Percentiles rank a stretch among this genome's conserved stretches.
Conservation (phyloP, 805 yeast genomes). For the Sugiyamaella chiloensis region DNA sequence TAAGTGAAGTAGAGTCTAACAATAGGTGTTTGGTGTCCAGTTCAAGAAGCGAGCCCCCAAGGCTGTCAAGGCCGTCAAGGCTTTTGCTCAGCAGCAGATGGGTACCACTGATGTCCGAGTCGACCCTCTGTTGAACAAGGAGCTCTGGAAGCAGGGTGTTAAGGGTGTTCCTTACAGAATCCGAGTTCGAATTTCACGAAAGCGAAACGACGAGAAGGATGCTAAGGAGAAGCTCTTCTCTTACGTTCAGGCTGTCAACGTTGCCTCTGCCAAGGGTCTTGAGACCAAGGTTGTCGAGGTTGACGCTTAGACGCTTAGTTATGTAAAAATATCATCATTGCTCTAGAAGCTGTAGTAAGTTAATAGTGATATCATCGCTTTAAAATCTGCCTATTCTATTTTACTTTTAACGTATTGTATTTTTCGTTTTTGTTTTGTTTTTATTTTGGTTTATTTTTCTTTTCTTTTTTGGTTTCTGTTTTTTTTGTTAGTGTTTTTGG, state of each 20-base stretch:
- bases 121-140: constrained; percentile 98
- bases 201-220: constrained; percentile 99
- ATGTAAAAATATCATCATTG: constrained; percentile 9
- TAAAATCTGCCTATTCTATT: neutral
- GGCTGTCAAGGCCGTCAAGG: constrained; percentile 99
- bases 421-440: too few relatives aligned
- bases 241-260: constrained; percentile 95
- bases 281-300: constrained; percentile 95
- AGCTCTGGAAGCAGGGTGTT: constrained; percentile 99
- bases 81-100: constrained; percentile 97
- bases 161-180: constrained; percentile 98
- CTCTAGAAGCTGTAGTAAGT: neutral
- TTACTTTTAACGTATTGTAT: too few relatives aligned
- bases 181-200: constrained; percentile 98
- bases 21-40: constrained; percentile 90
- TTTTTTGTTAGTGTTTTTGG: too few relatives aligned
- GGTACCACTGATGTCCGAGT: constrained; percentile 99
- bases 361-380: neutral
- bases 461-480: too few relatives aligned
- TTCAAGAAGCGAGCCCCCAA: constrained; percentile 99
- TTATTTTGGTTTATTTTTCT: too few relatives aligned
- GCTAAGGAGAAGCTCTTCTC: constrained; percentile 98
- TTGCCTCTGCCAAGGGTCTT: constrained; percentile 94
- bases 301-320: constrained; percentile 43
- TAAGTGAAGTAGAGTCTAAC: too few relatives aligned